Percentiles rank a stretch among this genome's conserved stretches.
These are phyloP conservation scores for Kluyveromyces sp. DNA, from an alignment of 1,139 yeast genomes.

Conservation along the genomic window DNA sequence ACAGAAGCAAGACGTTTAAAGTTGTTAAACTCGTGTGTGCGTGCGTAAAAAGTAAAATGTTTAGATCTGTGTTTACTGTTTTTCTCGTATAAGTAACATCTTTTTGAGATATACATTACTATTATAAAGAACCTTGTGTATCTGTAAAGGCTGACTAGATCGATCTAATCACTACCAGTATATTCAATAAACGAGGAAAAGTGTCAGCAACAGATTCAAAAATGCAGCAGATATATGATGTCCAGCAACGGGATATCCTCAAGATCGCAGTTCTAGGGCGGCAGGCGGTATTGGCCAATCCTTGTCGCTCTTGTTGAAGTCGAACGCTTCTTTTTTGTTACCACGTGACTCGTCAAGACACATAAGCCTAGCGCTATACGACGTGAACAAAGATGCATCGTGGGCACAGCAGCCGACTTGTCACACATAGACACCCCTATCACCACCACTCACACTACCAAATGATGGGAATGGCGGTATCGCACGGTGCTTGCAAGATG, in stretches of 20 bases:
- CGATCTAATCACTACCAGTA: not conserved
- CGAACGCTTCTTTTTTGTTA: slow-evolving; percentile 38
- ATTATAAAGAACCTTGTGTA: too few relatives aligned
- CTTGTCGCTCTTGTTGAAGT: slow-evolving; percentile 71
- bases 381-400: slow-evolving; percentile 51
- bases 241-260: slow-evolving; percentile 8
- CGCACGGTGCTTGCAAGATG: slow-evolving; percentile 51
- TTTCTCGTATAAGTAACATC: too few relatives aligned
- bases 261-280: slow-evolving; percentile 69
- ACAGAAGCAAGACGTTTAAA: too few relatives aligned
- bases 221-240: slow-evolving; percentile 2
- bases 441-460: slow-evolving; percentile 56
- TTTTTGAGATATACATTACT: too few relatives aligned
- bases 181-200: too few relatives aligned
- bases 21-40: too few relatives aligned
- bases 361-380: slow-evolving; percentile 56
- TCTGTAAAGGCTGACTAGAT: not conserved
- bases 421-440: slow-evolving; percentile 84
- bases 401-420: slow-evolving; percentile 90
- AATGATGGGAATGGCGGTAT: slow-evolving; percentile 35
- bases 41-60: too few relatives aligned
- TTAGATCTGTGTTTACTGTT: too few relatives aligned
- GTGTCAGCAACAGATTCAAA: not conserved
- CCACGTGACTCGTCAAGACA: slow-evolving; percentile 26
- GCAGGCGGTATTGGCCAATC: slow-evolving; percentile 95